Evolutionary conservation across 306 rosid species (phyloP), one percentile per base, ranked within the genome.

Genomic region (Trifolium subterraneum): DNA sequence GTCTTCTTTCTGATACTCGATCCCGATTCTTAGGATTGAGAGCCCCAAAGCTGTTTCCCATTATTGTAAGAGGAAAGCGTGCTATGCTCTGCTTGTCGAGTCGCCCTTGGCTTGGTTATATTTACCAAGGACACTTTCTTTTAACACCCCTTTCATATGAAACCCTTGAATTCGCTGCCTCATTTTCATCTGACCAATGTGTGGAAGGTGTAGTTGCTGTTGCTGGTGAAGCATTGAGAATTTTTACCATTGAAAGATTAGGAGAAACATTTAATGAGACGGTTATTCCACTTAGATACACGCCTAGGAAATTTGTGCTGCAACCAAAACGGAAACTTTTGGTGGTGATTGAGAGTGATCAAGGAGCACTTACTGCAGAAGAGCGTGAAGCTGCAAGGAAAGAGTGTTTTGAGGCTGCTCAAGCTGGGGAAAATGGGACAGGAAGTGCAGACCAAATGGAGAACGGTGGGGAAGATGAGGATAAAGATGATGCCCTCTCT

Each of bases 181-280:
- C 99, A 29, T 94, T 94, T 84, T 90, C 97, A 41, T 92, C 97
- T 15, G 99, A 88, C 80, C 96, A 94, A 54, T 94, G 99, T 88
- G 87, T 89, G 33, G 99, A 94, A 85, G 97, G 99, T 86, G 93
- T 94, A 27, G 97, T 92, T 78, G 82, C 95, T 79, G 97, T 94
- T 58, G 97, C 99, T 29, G 93, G 96, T 45, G 91, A 85, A 79
- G 93, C 90, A 48, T 74, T 94, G 87, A 90, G 99, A 77, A 91
- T 94, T 81, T 90, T 92, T 78, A 90, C 93, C 38, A 88, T 94
- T 64, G 99, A 94, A 82, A 94, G 99, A 73, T 70, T 94, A 80
- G 99, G 97, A 79, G 99, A 94, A 82, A 94, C 97, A 13, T 94
- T 94, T 82, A 92, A 94, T 71, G 99, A 94, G 83, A 94, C 96